Conservation (phyloP, 2,329 filamentous ascomycete species). For the Colletotrichum chlorophyti region DNA sequence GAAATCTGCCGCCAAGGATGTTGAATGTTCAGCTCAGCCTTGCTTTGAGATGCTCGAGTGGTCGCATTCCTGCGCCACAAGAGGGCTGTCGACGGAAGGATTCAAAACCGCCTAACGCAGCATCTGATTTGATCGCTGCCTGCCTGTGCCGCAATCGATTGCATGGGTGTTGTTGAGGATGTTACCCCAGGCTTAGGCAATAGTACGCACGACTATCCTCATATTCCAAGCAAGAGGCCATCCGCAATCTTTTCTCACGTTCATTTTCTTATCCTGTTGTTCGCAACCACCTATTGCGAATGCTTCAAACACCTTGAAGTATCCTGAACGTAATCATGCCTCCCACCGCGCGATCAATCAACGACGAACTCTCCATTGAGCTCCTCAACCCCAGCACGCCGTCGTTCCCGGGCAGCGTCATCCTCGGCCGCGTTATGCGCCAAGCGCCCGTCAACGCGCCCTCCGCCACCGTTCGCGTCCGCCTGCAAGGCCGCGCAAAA, state of each 20-base stretch:
- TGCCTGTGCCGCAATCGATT: not conserved
- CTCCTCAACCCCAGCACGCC: not conserved
- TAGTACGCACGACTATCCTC: no score
- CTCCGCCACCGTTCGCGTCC: slow-evolving; percentile 31
- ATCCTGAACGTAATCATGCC: not conserved
- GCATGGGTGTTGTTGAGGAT: not conserved
- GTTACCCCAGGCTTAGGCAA: not conserved
- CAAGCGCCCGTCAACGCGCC: slow-evolving; percentile 30
- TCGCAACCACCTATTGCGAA: not conserved
- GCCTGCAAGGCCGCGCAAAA: slow-evolving; percentile 35
- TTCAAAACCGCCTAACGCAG: not conserved
- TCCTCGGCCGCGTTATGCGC: slow-evolving; percentile 36
- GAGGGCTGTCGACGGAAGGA: no score
- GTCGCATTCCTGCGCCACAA: not conserved
- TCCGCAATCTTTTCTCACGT: no score
- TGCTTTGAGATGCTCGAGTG: no score
- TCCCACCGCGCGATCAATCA: not conserved
- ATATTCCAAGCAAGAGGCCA: not conserved
- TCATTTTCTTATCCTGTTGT: not conserved
- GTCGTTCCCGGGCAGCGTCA: slow-evolving; percentile 33
- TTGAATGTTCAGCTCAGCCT: no score
- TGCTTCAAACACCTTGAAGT: not conserved
- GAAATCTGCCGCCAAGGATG: no score
- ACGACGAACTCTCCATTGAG: slow-evolving; percentile 1
- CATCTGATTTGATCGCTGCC: not conserved